phyloP scores from a whole-genome alignment of 805 yeast genomes.

The Kazachstania kunashirensis region DNA sequence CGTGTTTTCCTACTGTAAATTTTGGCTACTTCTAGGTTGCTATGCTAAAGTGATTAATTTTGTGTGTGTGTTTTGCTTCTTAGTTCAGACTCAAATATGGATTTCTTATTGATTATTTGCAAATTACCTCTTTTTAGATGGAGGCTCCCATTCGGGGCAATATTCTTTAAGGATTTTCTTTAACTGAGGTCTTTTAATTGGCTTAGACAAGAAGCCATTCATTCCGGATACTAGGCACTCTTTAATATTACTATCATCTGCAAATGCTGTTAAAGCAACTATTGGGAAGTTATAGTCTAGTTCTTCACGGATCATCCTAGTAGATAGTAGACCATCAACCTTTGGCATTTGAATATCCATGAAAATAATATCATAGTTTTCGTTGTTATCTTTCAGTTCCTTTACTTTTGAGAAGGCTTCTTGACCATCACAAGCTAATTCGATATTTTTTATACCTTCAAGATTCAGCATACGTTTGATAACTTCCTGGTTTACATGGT shows the following conservation, averaged over 20 bases:
- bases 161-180: conserved; percentile 40
- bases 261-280: conserved; percentile 91
- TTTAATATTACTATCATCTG: conserved; percentile 81
- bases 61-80: too few relatives aligned
- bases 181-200: conserved; percentile 64
- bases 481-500: conserved; percentile 88
- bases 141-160: conserved; percentile 12
- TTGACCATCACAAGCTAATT: conserved; percentile 80
- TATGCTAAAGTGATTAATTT: too few relatives aligned
- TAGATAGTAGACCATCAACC: conserved; percentile 81
- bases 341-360: conserved; percentile 99
- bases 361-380: conserved; percentile 60
- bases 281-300: conserved; percentile 61
- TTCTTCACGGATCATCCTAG: conserved; percentile 58
- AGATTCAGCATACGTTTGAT: conserved; percentile 76
- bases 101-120: too few relatives aligned
- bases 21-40: too few relatives aligned
- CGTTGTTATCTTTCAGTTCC: conserved; percentile 34
- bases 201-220: conserved; percentile 85
- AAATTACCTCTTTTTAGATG: conserved; percentile 5
- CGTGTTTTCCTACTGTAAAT: too few relatives aligned
- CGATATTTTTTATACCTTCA: conserved; percentile 66
- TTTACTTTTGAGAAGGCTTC: conserved; percentile 71
- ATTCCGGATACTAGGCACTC: conserved; percentile 86
- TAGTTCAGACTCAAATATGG: too few relatives aligned